Conservation (phyloP, 257 asterid genomes). For the Rehmannia glutinosa region DNA sequence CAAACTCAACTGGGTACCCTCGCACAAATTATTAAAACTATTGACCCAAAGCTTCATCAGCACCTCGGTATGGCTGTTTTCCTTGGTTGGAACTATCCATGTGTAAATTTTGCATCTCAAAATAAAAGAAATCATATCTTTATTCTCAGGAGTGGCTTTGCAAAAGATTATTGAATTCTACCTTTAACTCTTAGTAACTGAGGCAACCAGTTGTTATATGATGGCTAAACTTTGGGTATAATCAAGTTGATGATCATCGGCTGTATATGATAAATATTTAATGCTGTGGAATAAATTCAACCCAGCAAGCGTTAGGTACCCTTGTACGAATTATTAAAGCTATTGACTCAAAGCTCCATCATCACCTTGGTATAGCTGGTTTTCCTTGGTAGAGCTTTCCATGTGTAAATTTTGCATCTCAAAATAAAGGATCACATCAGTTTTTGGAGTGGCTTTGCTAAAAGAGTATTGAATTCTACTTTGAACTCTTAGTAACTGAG, state of each 20-base stretch:
- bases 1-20: conserved; percentile 87
- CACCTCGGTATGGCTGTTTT: conserved; percentile 74
- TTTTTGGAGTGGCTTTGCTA: background rate
- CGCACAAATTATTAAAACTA: conserved; percentile 72
- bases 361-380: conserved; percentile 69
- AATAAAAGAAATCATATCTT: background rate
- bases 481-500: background rate
- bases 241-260: background rate
- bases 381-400: conserved; percentile 18
- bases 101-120: background rate
- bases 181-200: background rate
- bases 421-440: background rate
- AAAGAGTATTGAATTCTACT: background rate
- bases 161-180: background rate
- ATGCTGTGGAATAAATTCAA: background rate
- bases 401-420: background rate
- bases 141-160: conserved; percentile 1
- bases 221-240: too few relatives aligned
- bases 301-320: conserved; percentile 39
- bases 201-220: too few relatives aligned
- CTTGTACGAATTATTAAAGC: conserved; percentile 75
- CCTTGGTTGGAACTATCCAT: conserved; percentile 15
- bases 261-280: background rate
- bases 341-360: conserved; percentile 87
- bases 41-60: conserved; percentile 91